A percentile compares a stretch with the other conserved stretches of the same genome.
These are phyloP conservation scores for Penicillium sp. DNA, from an alignment of 2,329 filamentous ascomycete species.

Conservation along the genomic window DNA sequence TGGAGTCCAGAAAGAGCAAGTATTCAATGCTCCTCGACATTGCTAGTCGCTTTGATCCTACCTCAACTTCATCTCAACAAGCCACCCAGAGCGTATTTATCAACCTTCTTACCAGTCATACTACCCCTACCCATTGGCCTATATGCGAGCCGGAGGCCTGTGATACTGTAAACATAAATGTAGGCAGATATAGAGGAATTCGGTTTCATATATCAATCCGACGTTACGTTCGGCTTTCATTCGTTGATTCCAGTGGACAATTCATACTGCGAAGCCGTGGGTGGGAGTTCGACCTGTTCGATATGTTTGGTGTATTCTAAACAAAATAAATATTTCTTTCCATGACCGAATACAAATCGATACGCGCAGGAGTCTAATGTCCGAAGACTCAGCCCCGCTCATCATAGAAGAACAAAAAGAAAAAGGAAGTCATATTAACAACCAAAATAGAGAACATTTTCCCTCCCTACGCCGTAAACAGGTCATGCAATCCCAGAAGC, in stretches of 20 bases:
- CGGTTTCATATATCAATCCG: not conserved
- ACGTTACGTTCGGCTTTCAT: not conserved
- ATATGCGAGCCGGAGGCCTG: not conserved
- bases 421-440: conserved; percentile 42
- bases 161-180: not conserved
- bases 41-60: not conserved
- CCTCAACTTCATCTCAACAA: not conserved
- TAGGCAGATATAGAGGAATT: too few species aligned
- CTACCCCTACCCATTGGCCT: not conserved
- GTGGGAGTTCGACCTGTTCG: conserved; percentile 4
- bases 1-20: not conserved
- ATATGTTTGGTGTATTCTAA: conserved; percentile 11
- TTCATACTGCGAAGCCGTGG: not conserved
- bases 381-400: conserved; percentile 27
- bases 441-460: conserved; percentile 42
- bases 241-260: not conserved
- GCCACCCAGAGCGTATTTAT: not conserved
- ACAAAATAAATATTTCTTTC: conserved; percentile 18
- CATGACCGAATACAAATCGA: conserved; percentile 25
- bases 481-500: conserved; percentile 43
- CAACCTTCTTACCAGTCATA: not conserved
- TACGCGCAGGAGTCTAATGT: conserved; percentile 13
- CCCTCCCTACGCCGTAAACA: conserved; percentile 44
- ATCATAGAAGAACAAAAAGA: conserved; percentile 33
- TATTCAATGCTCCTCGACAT: not conserved